Evolutionary conservation across 768 basidiomycete genomes (phyloP), one percentile per base, ranked within the genome.

Genomic region (Cyathus striatus): DNA sequence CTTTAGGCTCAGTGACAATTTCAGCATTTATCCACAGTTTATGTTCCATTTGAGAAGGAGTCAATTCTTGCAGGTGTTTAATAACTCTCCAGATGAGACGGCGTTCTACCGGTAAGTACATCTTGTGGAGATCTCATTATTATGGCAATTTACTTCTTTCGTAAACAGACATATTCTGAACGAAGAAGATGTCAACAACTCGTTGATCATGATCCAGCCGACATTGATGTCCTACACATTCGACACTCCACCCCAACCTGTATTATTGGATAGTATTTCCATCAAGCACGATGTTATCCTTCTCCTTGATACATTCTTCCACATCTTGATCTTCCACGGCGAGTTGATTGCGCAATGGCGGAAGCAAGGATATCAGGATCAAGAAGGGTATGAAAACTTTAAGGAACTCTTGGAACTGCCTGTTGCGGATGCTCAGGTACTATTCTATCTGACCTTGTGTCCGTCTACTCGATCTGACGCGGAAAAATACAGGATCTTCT

Each of bases 261-360:
- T 98, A 23, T 73, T 99, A 16, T 82, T 99, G 23, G 96, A 99
- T 69, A 94, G 90, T 41, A 84, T 99, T 35, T 98, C 95, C 38
- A 97, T 98, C 68, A 93, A 95, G 63, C 88, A 89, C 34, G 96
- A 98, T 56, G 91, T 94, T 48, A 84, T 99, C 57, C 82, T 99
- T 23, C 79, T 99, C 7, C 84, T 99, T 42, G 96, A 99, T 58
- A 98, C 95, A 2, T 99, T 95, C 79, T 98, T 99, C 91, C 95
- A 99, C 60, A 96, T 98, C 52, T 85, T 98, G 55, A 98, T 99
- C 63, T 98, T 96, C 86, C 96, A 99, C 59, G 96, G 96, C 17
- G 91, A 95, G 62, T 90, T 91, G 17, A 78, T 99, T 38, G 94
- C 96, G 0, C 87, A 93, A 61, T 99, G 96, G 96, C 80, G 95